Base-by-base conservation (phyloP, 495 filamentous ascomycete genomes). In the Lichina pygmaea region DNA sequence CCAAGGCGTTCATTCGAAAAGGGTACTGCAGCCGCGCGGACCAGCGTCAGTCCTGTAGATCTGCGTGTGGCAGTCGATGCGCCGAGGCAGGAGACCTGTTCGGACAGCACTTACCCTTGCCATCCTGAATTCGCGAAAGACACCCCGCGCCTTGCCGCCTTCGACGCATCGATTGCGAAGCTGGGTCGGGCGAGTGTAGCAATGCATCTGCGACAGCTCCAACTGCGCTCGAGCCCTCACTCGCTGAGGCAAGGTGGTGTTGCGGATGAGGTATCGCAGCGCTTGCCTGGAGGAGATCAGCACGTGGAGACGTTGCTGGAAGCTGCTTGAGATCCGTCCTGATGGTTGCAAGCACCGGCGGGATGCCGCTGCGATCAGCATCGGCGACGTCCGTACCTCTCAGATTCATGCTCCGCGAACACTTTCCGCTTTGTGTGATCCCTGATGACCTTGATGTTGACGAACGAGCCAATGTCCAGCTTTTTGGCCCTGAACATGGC, bases 381-480 rank as follows among this genome's bases (percentile, higher is more conserved):
- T 43, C 9, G 3, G 17, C 31, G 46, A 36, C 2, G 43, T 3
- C 4, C 60, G 41, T 65, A 91, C 85, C 85, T 75, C 63, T 92
- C 76, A 7, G 81, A 71, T 61, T 97, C 89, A 52, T 75, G 65
- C 51, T 81, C 68, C 46, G 74, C 83, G 52, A 83, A 93, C 31
- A 81, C 83, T 65, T 89, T 89, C 46, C 86, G 77, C 71, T 94
- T 95, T 44, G 83, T 79, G 64, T 93, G 81, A 55, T 95, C 89
- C 50, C 86, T 81, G 55, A 97, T 78, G 45, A 81, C 62, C 44
- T 74, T 73, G 58, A 73, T 67, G 55, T 95, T 94, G 61, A 82
- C 59, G 55, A 78, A 94, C 54, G 81, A 78, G 52, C 78, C 74
- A 48, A 97, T 62, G 51, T 92, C 81, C 34, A 94, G 72, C 64